phyloP scores from a whole-genome alignment of 164 flowering plant genomes.

The Piper betle region DNA sequence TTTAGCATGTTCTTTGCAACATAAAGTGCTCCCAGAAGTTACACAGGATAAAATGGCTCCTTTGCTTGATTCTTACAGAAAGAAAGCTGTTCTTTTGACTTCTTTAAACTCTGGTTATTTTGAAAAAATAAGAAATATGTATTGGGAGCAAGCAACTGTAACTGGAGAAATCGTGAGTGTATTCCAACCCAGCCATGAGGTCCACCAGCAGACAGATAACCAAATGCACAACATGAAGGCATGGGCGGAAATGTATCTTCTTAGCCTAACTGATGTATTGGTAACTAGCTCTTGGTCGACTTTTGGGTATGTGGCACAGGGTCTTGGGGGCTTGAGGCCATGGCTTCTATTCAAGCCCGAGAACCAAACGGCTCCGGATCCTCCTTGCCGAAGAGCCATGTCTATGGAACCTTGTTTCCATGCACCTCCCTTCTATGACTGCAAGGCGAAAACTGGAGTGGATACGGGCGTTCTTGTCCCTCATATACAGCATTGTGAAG shows the following conservation, averaged over 20 bases:
- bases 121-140: neutral
- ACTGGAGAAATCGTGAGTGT: slow-evolving; percentile 52
- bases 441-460: slow-evolving; percentile 42
- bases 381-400: slow-evolving; percentile 62
- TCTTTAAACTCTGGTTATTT: neutral
- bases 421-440: slow-evolving; percentile 73
- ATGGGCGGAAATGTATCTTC: slow-evolving; percentile 70
- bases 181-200: slow-evolving; percentile 77
- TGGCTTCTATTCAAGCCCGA: slow-evolving; percentile 71
- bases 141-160: slow-evolving; percentile 18
- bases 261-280: slow-evolving; percentile 49
- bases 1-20: neutral
- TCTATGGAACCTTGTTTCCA: slow-evolving; percentile 95
- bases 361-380: slow-evolving; percentile 48
- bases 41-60: neutral
- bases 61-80: neutral
- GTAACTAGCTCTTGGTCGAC: slow-evolving; percentile 85
- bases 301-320: slow-evolving; percentile 84
- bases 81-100: neutral
- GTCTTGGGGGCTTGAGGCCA: slow-evolving; percentile 68
- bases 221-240: slow-evolving; percentile 55
- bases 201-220: slow-evolving; percentile 46
- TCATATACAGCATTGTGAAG: neutral
- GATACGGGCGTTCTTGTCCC: slow-evolving; percentile 32
- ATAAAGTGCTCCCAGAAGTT: neutral